Base-by-base conservation (phyloP, 148 eudicot species). In the Chenopodium album region DNA sequence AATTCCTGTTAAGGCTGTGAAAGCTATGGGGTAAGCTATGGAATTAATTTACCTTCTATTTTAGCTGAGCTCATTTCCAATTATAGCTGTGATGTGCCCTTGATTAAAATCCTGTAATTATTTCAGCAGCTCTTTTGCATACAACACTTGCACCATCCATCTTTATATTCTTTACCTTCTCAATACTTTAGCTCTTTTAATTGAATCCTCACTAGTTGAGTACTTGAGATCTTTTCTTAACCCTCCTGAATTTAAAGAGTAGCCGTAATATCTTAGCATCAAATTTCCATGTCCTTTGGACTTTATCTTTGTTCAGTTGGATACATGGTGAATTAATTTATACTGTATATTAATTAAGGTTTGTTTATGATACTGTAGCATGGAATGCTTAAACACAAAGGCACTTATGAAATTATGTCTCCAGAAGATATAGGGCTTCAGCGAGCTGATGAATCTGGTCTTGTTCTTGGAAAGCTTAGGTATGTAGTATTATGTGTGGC, bases 401-500 rank as follows among this genome's bases (percentile, higher is more conserved):
- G 87, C 66, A 95, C 98, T 4, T 95, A 93, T 84, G 98, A 95
- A 84, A 93, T 95, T 62, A 92, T 95, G 82, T 90, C 98, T 81
- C 98, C 98, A 28, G 98, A 93, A 85, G 98, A 93, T 87, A 92
- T 95, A 84, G 98, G 98, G 84, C 97, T 95, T 78, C 83, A 85
- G 48, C 89, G 98, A 52, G 87, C 92, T 76, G 91, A 92, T 83
- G 94, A 95, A 87, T 87, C 97, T 85, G 98, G 98, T 69, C 92
- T 95, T 75, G 97, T 92, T 86, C 98, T 95, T 84, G 98, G 98
- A 80, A 95, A 95, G 85, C 94, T 95, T 47, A 93, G 98, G 98
- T 93, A 88, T 73, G 81, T 22, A 74, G 76, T 9, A 70, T 54
- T 19, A 10, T n/a, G 64, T 75, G 52, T 68, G 32, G 26, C 68